Evolutionary conservation across 2,329 filamentous ascomycete species (phyloP).

Genomic region (Penicillium griseofulvum): DNA sequence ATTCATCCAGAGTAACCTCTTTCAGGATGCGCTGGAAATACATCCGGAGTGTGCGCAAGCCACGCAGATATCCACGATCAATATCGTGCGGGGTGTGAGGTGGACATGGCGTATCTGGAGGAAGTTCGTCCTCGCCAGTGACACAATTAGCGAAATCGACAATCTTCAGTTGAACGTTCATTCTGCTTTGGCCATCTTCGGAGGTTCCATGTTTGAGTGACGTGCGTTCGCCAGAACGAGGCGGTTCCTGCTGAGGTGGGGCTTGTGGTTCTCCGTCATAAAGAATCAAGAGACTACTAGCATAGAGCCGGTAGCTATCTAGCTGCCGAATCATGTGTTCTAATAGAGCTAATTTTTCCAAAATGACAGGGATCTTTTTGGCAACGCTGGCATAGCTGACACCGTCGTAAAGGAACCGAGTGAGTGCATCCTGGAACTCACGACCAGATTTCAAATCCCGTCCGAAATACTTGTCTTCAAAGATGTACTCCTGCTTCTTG

Average conservation of each 20-base stretch:
- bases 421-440: conserved; percentile 86
- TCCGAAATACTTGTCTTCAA: conserved; percentile 97
- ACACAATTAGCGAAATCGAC: conserved; percentile 98
- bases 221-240: conserved; percentile 33
- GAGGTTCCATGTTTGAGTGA: conserved; percentile 30
- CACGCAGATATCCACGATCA: conserved; percentile 85
- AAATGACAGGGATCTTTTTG: conserved; percentile 80
- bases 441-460: conserved; percentile 80
- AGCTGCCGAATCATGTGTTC: conserved; percentile 79
- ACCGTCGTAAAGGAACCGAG: conserved; percentile 87
- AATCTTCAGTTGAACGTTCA: conserved; percentile 77
- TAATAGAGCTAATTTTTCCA: conserved; percentile 78
- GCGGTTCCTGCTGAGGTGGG: conserved; percentile 20
- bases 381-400: conserved; percentile 75
- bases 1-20: conserved; percentile 60
- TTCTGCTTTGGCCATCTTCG: conserved; percentile 39
- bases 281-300: conserved; percentile 88
- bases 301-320: conserved; percentile 89
- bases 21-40: conserved; percentile 87
- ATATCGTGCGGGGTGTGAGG: conserved; percentile 76
- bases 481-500: conserved; percentile 78
- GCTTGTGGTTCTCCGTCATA: conserved; percentile 72
- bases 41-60: conserved; percentile 70
- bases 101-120: conserved; percentile 65
- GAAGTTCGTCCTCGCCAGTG: conserved; percentile 71